Evolutionary conservation across 163 green algal species (phyloP).

Genomic region (Volvox carteri): DNA sequence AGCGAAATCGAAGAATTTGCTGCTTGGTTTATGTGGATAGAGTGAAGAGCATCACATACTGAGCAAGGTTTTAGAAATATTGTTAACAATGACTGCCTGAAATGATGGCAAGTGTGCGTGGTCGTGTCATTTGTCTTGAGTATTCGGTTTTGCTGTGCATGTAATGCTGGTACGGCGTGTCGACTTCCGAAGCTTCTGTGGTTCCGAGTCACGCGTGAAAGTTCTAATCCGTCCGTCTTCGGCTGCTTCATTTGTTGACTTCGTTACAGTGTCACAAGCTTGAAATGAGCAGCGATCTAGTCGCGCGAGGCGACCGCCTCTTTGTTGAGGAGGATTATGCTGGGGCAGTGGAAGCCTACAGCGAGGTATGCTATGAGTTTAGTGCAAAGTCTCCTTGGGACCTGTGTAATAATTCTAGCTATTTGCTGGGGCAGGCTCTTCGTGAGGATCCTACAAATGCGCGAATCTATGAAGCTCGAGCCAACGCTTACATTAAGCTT

Average conservation of each 20-base stretch:
- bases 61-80: not conserved
- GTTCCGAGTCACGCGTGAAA: too few relatives aligned
- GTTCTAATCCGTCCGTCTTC: not conserved
- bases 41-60: too few relatives aligned
- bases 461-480: conserved; percentile 69
- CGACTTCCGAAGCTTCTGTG: not conserved
- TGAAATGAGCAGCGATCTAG: conserved; percentile 24
- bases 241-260: not conserved
- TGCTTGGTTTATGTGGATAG: too few relatives aligned
- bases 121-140: not conserved
- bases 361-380: conserved; percentile 64
- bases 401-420: too few relatives aligned
- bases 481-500: conserved; percentile 78
- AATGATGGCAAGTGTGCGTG: not conserved
- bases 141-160: not conserved
- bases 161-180: not conserved
- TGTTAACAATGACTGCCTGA: not conserved
- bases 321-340: conserved; percentile 80
- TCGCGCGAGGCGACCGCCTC: conserved; percentile 58
- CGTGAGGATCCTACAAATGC: conserved; percentile 53
- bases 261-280: not conserved
- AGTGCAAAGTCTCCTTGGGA: too few relatives aligned
- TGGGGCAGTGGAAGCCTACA: conserved; percentile 70
- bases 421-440: conserved; percentile 58
- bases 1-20: too few relatives aligned